Conservation (phyloP, 139 green algal genomes). For the Nannochloris sp. region DNA sequence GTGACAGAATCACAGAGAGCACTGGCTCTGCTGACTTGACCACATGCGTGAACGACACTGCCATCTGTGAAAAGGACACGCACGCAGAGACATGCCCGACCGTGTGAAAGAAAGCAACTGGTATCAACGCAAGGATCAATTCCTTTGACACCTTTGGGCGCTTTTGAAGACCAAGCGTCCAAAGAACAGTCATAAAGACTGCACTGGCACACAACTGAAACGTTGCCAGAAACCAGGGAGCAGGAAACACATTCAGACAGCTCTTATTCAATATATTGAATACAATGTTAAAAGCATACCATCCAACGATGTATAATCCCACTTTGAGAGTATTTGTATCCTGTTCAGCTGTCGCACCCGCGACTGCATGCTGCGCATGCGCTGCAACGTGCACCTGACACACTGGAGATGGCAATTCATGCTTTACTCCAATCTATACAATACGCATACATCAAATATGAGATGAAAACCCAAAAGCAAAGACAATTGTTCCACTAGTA, state of each 20-base stretch:
- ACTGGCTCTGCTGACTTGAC: conserved; percentile 49
- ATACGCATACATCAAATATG: no score
- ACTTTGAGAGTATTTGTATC: background rate
- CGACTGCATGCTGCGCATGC: background rate
- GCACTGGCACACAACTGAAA: conserved; percentile 69
- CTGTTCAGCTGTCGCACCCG: background rate
- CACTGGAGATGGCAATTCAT: no score
- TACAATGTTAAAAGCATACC: conserved; percentile 86
- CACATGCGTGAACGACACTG: conserved; percentile 83
- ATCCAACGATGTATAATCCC: conserved; percentile 17
- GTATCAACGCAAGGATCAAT: conserved; percentile 40
- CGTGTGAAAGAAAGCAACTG: conserved; percentile 82
- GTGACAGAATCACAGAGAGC: conserved; percentile 69
- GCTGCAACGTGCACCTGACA: no score
- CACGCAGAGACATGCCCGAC: conserved; percentile 63
- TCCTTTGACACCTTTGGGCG: conserved; percentile 41
- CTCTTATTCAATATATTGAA: conserved; percentile 92
- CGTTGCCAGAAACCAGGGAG: conserved; percentile 75
- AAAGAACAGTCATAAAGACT: conserved; percentile 70
- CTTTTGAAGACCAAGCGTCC: conserved; percentile 59
- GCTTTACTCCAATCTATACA: no score
- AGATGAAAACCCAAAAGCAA: no score
- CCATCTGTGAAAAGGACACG: conserved; percentile 72
- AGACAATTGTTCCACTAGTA: no score
- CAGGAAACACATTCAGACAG: conserved; percentile 73